These are phyloP conservation scores for Fusarium nisikadoi DNA, from an alignment of 2,329 filamentous ascomycete species.

Conservation along the genomic window DNA sequence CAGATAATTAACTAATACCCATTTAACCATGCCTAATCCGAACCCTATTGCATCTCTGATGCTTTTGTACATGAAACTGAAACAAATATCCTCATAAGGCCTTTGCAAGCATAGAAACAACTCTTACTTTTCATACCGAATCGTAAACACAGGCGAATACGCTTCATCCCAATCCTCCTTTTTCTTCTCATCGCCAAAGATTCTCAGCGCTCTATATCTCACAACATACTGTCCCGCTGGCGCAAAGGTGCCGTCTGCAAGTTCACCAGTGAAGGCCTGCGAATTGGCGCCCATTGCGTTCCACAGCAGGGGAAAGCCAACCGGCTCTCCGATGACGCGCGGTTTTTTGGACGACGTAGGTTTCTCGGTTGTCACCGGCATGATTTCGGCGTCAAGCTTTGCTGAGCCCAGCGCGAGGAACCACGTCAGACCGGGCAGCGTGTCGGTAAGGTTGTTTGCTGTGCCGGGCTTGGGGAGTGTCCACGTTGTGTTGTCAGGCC, in stretches of 20 bases:
- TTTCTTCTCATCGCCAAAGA: slow-evolving; percentile 60
- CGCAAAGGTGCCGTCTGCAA: slow-evolving; percentile 59
- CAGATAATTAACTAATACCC: background rate
- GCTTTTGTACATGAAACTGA: slow-evolving; percentile 15
- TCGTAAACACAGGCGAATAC: slow-evolving; percentile 56
- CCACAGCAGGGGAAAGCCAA: slow-evolving; percentile 54
- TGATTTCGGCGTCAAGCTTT: slow-evolving; percentile 56
- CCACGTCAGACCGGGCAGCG: slow-evolving; percentile 54
- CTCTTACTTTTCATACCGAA: slow-evolving; percentile 52
- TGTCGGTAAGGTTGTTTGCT: slow-evolving; percentile 40
- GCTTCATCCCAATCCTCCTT: slow-evolving; percentile 59
- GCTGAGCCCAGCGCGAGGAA: slow-evolving; percentile 59
- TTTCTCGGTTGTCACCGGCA: slow-evolving; percentile 48
- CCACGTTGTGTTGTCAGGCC: slow-evolving; percentile 53
- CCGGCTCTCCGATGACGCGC: slow-evolving; percentile 56
- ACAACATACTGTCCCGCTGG: slow-evolving; percentile 63
- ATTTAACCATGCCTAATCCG: background rate
- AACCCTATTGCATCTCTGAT: background rate
- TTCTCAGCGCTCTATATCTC: slow-evolving; percentile 58
- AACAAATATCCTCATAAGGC: background rate
- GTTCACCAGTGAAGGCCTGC: slow-evolving; percentile 57
- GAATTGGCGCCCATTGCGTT: slow-evolving; percentile 41
- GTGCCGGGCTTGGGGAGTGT: slow-evolving; percentile 55
- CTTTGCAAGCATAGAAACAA: background rate
- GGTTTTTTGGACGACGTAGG: slow-evolving; percentile 45